Percentiles rank a stretch among this genome's conserved stretches.
phyloP scores from a whole-genome alignment of 2,329 filamentous ascomycete genomes.

The Aspergillus carbonarius region DNA sequence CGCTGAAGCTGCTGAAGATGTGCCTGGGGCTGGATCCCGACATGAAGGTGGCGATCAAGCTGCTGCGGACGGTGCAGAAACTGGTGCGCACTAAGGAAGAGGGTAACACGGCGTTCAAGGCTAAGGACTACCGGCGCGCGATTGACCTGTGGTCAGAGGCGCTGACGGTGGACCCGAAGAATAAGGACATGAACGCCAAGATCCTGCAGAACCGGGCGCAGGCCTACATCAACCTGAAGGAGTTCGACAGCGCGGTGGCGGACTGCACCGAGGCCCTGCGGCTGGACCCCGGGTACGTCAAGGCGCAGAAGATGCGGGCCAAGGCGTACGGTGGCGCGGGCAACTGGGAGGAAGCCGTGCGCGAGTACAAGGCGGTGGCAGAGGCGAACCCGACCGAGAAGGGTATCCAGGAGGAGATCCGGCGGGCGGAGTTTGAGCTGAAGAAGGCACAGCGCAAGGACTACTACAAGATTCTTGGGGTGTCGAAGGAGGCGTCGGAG shows the following conservation, averaged over 20 bases:
- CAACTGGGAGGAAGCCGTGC: slow-evolving; percentile 87
- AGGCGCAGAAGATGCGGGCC: slow-evolving; percentile 90
- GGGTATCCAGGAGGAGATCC: slow-evolving; percentile 77
- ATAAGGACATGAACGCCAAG: slow-evolving; percentile 93
- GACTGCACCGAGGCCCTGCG: slow-evolving; percentile 84
- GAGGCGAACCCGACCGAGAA: slow-evolving; percentile 82
- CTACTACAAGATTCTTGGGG: slow-evolving; percentile 94
- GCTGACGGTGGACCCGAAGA: slow-evolving; percentile 78
- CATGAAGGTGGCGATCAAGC: slow-evolving; percentile 83
- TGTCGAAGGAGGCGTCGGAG: slow-evolving; percentile 82
- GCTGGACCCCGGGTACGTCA: slow-evolving; percentile 80
- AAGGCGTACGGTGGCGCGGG: slow-evolving; percentile 83
- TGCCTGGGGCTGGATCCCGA: slow-evolving; percentile 90
- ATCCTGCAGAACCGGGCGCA: slow-evolving; percentile 90
- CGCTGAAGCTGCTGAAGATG: slow-evolving; percentile 86
- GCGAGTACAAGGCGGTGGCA: slow-evolving; percentile 81
- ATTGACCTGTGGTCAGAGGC: slow-evolving; percentile 82
- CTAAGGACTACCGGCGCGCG: slow-evolving; percentile 73
- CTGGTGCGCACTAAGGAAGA: slow-evolving; percentile 91
- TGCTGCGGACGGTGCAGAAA: slow-evolving; percentile 85
- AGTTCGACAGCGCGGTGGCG: slow-evolving; percentile 74
- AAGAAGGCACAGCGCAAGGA: slow-evolving; percentile 98
- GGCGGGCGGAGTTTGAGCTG: slow-evolving; percentile 86
- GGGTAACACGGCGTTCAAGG: slow-evolving; percentile 88
- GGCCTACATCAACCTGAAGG: slow-evolving; percentile 75